Percentiles rank a stretch among this genome's conserved stretches.
Evolutionary conservation across 306 rosid species (phyloP).

Genomic region (Quercus robur): DNA sequence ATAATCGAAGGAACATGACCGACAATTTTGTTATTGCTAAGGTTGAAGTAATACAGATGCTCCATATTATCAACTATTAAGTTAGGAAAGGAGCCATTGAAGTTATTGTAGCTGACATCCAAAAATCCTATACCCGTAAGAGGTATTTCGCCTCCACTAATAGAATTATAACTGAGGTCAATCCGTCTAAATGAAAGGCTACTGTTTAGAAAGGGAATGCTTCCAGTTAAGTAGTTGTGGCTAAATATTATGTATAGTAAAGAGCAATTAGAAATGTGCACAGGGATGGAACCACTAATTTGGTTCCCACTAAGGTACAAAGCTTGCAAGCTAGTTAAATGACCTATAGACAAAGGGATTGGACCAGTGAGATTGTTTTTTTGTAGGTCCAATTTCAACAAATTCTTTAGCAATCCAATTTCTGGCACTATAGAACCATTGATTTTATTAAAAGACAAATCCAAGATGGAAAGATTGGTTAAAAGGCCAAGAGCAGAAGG

Average conservation of each 20-base stretch:
- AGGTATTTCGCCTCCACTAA: background rate
- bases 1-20: too few relatives aligned
- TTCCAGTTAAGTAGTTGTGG: background rate
- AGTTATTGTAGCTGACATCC: too few relatives aligned
- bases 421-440: background rate
- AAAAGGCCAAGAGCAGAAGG: background rate
- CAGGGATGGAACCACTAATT: too few relatives aligned
- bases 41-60: rapidly evolving
- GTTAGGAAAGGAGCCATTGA: too few relatives aligned
- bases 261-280: too few relatives aligned
- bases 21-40: too few relatives aligned
- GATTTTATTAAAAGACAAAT: background rate
- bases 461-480: background rate
- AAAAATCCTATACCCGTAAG: too few relatives aligned
- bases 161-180: background rate
- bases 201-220: background rate
- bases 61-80: too few relatives aligned
- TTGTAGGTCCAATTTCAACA: rapidly evolving
- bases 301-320: background rate
- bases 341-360: background rate
- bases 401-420: background rate
- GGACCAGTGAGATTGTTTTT: background rate
- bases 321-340: background rate
- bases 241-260: too few relatives aligned
- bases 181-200: background rate